A percentile compares a stretch with the other conserved stretches of the same genome.
Conservation (phyloP, 352 stramenopile species). For the Thraustotheca clavata region DNA sequence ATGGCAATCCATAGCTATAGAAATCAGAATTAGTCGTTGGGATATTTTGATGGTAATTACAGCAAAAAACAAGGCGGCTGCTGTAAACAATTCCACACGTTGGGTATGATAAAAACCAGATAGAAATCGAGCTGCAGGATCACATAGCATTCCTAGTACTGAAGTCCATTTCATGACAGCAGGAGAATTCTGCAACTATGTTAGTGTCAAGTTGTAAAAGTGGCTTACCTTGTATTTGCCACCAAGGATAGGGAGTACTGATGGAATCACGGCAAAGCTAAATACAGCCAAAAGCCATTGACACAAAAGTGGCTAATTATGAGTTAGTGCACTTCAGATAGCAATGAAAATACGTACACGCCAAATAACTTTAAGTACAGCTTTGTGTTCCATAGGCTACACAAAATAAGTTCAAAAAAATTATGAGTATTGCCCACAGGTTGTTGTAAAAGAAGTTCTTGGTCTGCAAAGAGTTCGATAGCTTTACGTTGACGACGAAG, state of each 20-base stretch:
- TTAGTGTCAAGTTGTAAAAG: neutral
- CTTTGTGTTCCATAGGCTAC: neutral
- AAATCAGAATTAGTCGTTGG: neutral
- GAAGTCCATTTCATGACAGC: conserved; percentile 18
- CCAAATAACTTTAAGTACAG: neutral
- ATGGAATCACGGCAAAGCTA: conserved; percentile 54
- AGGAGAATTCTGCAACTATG: neutral
- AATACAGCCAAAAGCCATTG: conserved; percentile 48
- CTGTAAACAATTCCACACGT: neutral
- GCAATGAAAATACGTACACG: neutral
- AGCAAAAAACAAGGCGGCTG: neutral
- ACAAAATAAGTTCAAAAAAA: neutral
- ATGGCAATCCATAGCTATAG: neutral
- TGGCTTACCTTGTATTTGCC: conserved; percentile 58
- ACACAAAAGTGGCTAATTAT: conserved; percentile 35
- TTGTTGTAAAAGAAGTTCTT: conserved; percentile 1
- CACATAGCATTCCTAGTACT: conserved; percentile 36
- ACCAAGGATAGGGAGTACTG: conserved; percentile 61
- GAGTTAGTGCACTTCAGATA: conserved; percentile 14
- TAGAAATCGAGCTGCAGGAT: conserved; percentile 33
- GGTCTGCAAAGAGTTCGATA: neutral
- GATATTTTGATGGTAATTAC: neutral
- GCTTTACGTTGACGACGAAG: conserved; percentile 21
- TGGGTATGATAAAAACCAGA: conserved; percentile 24
- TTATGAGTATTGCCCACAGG: neutral